Evolutionary conservation across 164 flowering plant species (phyloP).

Genomic region (Stephania cephalantha): DNA sequence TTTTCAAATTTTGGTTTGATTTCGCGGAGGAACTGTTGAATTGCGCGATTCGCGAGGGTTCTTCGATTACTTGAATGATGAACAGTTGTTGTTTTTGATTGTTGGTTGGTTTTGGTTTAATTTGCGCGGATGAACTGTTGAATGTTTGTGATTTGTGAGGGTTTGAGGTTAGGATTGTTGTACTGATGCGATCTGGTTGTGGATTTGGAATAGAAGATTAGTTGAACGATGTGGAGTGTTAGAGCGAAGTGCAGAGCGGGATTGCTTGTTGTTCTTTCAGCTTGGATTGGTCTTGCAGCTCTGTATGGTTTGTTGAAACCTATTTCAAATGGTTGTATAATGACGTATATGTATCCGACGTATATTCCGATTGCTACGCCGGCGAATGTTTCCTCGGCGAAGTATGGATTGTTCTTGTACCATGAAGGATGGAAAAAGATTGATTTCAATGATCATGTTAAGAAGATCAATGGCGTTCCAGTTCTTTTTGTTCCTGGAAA

Average conservation of each 20-base stretch:
- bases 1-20: too few relatives aligned
- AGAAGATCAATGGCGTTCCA: slow-evolving; percentile 78
- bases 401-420: slow-evolving; percentile 78
- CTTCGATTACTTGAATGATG: too few relatives aligned
- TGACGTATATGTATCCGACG: slow-evolving; percentile 98
- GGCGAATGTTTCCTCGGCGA: slow-evolving; percentile 36
- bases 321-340: slow-evolving; percentile 66
- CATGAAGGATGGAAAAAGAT: slow-evolving; percentile 99
- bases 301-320: slow-evolving; percentile 60
- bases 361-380: slow-evolving; percentile 69
- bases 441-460: slow-evolving; percentile 70
- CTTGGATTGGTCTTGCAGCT: slow-evolving; percentile 48
- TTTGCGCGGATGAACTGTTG: too few relatives aligned
- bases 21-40: too few relatives aligned
- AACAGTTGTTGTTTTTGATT: too few relatives aligned
- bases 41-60: too few relatives aligned
- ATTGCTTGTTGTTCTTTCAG: slow-evolving; percentile 26
- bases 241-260: slow-evolving; percentile 45
- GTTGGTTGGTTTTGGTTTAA: too few relatives aligned
- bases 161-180: too few relatives aligned
- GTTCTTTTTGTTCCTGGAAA: slow-evolving; percentile 96
- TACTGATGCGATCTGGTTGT: background rate
- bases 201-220: slow-evolving; percentile 11
- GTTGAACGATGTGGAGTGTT: slow-evolving; percentile 35
- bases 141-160: too few relatives aligned